Percentiles rank a stretch among this genome's conserved stretches.
These are phyloP conservation scores for Fagopyrum esculentum DNA, from an alignment of 148 eudicot species.

Conservation along the genomic window DNA sequence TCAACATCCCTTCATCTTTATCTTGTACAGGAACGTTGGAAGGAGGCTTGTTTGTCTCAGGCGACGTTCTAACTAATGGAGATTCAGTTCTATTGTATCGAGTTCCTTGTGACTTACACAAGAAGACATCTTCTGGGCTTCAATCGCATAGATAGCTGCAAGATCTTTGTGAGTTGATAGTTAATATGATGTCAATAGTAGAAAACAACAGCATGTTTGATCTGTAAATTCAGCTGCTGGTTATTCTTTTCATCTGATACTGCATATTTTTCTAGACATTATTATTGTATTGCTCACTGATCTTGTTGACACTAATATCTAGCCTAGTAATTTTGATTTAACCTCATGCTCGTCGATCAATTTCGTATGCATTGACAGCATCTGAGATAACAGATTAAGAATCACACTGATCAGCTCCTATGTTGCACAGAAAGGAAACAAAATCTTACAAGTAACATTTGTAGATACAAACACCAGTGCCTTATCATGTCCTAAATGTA, in stretches of 20 bases:
- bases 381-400: background rate
- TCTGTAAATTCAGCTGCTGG: conserved; percentile 2
- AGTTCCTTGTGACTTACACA: conserved; percentile 3
- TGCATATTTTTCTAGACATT: background rate
- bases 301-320: background rate
- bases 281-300: conserved; percentile 1
- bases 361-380: conserved; percentile 2
- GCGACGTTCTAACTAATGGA: conserved; percentile 7
- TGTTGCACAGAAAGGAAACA: background rate
- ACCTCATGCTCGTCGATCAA: background rate
- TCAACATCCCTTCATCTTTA: background rate
- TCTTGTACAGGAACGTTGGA: conserved; percentile 10
- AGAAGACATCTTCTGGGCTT: conserved; percentile 1
- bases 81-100: background rate
- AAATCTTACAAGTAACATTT: no score
- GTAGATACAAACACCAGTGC: no score
- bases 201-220: conserved; percentile 8
- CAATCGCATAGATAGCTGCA: background rate
- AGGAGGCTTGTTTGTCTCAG: conserved; percentile 6
- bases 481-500: no score
- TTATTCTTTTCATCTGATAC: conserved; percentile 5
- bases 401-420: background rate
- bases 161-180: conserved; percentile 5
- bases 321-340: background rate
- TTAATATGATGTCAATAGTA: conserved; percentile 9